Evolutionary conservation across 805 yeast species (phyloP), one percentile per base, ranked within the genome.

Genomic region (Lipomyces yamadae): DNA sequence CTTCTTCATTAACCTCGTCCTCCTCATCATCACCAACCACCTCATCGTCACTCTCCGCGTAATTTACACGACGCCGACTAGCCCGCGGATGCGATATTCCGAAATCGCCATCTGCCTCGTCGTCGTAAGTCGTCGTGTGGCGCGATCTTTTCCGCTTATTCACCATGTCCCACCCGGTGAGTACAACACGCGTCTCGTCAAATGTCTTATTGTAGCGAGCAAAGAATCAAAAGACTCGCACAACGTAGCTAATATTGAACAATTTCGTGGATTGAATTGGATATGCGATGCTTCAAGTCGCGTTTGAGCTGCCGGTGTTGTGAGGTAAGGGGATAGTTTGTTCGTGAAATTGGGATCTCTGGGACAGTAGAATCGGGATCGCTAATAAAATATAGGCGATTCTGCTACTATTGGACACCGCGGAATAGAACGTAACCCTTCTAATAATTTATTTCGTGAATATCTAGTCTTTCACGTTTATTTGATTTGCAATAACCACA

Each of bases 1-100:
- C 65, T 18, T 56, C 67, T 13, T 34, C 60, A 15, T 76, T 72
- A 62, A 72, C 72, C 5, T 67, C 78, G 68, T 71, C 80, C 37
- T 78, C 78, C 32, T 76, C 77, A 56, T 73, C 76, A 53, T 70
- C 73, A 74, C 79, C 83, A 76, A 79, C 81, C 73, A 78, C 54
- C 10, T 58, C 70, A n/a, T 62, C 60, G 52, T 54, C 67, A 15
- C 55, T 62, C 32, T 60, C 65, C 24, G 65, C 67, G 53, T 64
- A 65, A 34, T 59, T 64, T 18, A 65, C 55, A 11, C 66, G 65
- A 13, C 55, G 65, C 4, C 70, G 60, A 13, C 63, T 37, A 10
- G 70, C 34, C 5, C 70, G 68, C 10, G 60, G 13, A 8, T 39
- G 62, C 6, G 62, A 48, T 10, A 4, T 29, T 4, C 18, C 62